Evolutionary conservation across 208 protist genomes (phyloP).

Genomic region (Crithidia fasciculata): DNA sequence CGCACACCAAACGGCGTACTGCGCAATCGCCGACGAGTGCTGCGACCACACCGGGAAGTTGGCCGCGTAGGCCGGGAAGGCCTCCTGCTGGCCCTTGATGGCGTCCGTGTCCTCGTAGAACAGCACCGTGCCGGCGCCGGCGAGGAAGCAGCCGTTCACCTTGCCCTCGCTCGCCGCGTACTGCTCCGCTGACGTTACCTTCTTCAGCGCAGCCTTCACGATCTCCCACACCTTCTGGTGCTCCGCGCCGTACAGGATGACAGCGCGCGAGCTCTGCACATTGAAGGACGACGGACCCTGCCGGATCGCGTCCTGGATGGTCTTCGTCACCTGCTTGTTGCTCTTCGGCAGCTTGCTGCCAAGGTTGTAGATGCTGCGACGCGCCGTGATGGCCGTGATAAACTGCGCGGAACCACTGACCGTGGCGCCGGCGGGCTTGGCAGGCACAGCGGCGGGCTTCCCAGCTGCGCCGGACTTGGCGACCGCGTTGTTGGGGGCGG

Average conservation of each 20-base stretch:
- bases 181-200: conserved; percentile 34
- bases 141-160: conserved; percentile 48
- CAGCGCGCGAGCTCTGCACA: conserved; percentile 49
- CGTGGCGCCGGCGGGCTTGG: background rate
- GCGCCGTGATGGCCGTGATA: conserved; percentile 23
- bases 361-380: conserved; percentile 54
- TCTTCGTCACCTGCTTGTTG: conserved; percentile 31
- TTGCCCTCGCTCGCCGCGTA: conserved; percentile 38
- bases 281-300: conserved; percentile 59
- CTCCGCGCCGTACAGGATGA: conserved; percentile 59
- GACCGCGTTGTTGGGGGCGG: too few relatives aligned
- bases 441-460: background rate
- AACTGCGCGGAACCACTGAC: background rate
- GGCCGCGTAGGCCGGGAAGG: conserved; percentile 50
- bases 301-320: conserved; percentile 43
- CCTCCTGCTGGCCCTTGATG: conserved; percentile 45
- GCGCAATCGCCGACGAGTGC: conserved; percentile 53
- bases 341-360: conserved; percentile 43
- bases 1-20: conserved; percentile 60
- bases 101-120: conserved; percentile 54
- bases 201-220: conserved; percentile 42
- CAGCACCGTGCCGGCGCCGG: conserved; percentile 59
- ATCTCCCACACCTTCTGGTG: conserved; percentile 62
- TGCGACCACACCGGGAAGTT: conserved; percentile 49
- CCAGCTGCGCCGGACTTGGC: background rate